Base-by-base conservation (phyloP, 495 filamentous ascomycete genomes). In the Daldinia childiae region DNA sequence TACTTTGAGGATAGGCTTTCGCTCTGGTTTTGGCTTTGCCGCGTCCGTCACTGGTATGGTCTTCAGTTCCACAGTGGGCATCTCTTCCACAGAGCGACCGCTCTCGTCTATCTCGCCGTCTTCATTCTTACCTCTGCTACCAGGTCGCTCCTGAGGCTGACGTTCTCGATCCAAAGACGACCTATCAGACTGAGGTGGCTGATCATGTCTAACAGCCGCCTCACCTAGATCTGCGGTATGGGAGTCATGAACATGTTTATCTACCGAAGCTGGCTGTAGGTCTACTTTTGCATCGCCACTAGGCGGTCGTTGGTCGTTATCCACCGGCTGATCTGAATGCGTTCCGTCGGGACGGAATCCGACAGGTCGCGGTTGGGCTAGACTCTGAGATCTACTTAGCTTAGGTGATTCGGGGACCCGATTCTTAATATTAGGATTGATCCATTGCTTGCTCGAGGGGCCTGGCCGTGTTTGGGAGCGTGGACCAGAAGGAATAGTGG, bases 381-480 rank as follows among this genome's bases (percentile, higher is more conserved):
- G 81, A 41, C 80, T 84, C 58, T 81, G 79, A 0, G 82, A 80
- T 52, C 83, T 75, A 6, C 74, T 76, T 8, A 78, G 45, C 57
- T 84, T 84, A 8, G 84, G 82, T 5, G 81, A 83, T 17, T 85
- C 82, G 4, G 81, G 82, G 2, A 77, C 72, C 32, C 84, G 83
- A 72, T 82, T 80, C 14, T 77, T 77, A 3, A 84, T 74, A 12
- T 82, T 79, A 5, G 88, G 84, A 55, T 88, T 89, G 61, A 87
- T 84, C 89, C 89, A 91, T 73, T 87, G 87, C 60, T 89, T 90
- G 65, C 84, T 89, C 2, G 81, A 82, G 8, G 80, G 80, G 17
- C 80, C 76, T 5, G 77, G 78, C 19, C 86, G 84, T 24, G 58
- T 66, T 39, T 82, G 81, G 9, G 86, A 86, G 29, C 88, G 85